phyloP scores from a whole-genome alignment of 2,329 filamentous ascomycete species.

The Neobulgaria alba region DNA sequence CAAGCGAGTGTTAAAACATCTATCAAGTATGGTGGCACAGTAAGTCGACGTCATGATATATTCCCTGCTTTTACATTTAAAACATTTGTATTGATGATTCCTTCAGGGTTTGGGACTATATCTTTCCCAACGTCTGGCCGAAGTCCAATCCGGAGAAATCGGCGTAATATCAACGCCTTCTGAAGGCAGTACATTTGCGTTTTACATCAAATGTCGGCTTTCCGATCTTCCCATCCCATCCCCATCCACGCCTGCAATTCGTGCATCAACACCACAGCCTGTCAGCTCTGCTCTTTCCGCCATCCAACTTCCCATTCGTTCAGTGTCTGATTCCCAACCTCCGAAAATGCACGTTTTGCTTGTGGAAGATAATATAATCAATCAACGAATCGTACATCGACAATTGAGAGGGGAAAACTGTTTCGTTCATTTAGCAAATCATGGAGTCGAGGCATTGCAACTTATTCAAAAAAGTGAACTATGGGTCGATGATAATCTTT shows the following conservation, averaged over 20 bases:
- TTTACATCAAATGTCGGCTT: conserved; percentile 56
- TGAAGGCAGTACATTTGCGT: conserved; percentile 66
- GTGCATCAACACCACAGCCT: neutral
- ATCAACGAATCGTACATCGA: conserved; percentile 46
- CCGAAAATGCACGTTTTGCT: conserved; percentile 37
- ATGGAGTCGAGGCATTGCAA: conserved; percentile 48
- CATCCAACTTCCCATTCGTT: too few species aligned
- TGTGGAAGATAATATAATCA: conserved; percentile 54
- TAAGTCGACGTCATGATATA: too few species aligned
- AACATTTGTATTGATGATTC: too few species aligned
- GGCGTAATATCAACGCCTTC: conserved; percentile 60
- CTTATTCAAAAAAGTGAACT: conserved; percentile 17
- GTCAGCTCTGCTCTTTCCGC: conserved; percentile 2
- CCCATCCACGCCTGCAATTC: neutral
- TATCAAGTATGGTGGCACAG: conserved; percentile 68
- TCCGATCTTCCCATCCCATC: conserved; percentile 39
- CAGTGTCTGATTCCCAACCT: too few species aligned
- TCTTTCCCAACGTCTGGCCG: conserved; percentile 67
- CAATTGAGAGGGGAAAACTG: conserved; percentile 38
- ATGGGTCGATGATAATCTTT: conserved; percentile 21
- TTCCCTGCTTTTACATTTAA: too few species aligned
- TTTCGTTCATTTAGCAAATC: conserved; percentile 41
- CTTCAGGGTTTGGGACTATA: conserved; percentile 60
- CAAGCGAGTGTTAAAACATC: conserved; percentile 66
- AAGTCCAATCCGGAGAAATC: conserved; percentile 72